Evolutionary conservation across 306 rosid genomes (phyloP), one percentile per base, ranked within the genome.

Genomic region (Calophaca sinica): DNA sequence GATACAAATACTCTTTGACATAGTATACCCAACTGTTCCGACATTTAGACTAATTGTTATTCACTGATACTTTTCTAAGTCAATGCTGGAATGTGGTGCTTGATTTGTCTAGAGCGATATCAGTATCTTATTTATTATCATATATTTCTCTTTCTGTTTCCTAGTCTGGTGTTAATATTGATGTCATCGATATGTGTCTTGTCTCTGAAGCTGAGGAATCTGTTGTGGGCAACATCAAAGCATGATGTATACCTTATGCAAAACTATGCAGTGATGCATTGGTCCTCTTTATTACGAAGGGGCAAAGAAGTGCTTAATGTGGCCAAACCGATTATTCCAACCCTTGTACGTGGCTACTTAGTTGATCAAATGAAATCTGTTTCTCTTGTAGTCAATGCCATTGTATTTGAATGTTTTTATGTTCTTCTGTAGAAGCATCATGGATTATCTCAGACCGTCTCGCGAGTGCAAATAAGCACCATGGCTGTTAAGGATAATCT

Each of bases 211-310:
- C 90, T 94, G 69, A 84, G 97, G 70, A 92, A 90, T 84, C 84
- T 94, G 82, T 68, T 92, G 84, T 90, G 97, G 92, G 90, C 99
- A 50, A 94, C 99, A 53, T 90, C 97, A 61, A 94, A 94, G 91
- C 96, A 94, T 62, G 99, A 94, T 81, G 93, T 89, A 29, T 94
- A 92, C 86, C 90, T 94, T 42, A 85, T 89, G 96, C 99, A 94
- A 86, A 92, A 89, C 87, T 92, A 86, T 75, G 90, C 99, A 14
- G 88, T 92, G 72, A 87, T 92, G 93, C 97, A 94, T 81, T 94
- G 97, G 97, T 88, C 90, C 54, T 75, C 99, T 2, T 46, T 92
- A 70, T 90, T 81, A 36, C 83, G 66, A 70, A 86, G 88, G 87
- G 87, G 89, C 62, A 88, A 87, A 72, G 97, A 94, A 87, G 89